Percentiles rank a stretch among this genome's conserved stretches.
Conservation (phyloP, 1,284 basidiomycete genomes). For the Irpex rosettiformis region DNA sequence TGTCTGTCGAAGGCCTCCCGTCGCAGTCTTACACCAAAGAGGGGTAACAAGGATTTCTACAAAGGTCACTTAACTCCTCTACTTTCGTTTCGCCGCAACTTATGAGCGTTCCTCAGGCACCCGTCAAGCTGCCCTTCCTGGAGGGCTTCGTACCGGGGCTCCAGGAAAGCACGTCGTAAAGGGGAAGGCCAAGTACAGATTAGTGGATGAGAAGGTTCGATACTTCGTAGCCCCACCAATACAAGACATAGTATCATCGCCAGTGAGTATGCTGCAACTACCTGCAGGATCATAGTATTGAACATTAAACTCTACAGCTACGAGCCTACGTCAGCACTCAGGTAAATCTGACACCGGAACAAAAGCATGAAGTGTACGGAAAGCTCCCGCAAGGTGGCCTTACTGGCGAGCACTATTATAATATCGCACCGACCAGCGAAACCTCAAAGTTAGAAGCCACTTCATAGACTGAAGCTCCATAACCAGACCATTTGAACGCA, state of each 20-base stretch:
- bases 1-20: constrained; percentile 78
- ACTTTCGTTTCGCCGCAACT: neutral
- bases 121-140: constrained; percentile 76
- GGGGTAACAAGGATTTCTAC: constrained; percentile 91
- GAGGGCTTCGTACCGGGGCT: constrained; percentile 83
- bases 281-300: neutral
- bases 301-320: constrained; percentile 22
- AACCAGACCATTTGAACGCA: neutral
- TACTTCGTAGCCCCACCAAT: constrained; percentile 80
- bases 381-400: constrained; percentile 34
- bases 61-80: constrained; percentile 56
- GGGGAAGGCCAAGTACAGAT: constrained; percentile 74
- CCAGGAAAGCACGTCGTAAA: constrained; percentile 78
- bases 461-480: neutral
- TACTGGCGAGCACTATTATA: constrained; percentile 26
- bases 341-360: constrained; percentile 23
- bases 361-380: constrained; percentile 32
- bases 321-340: constrained; percentile 32
- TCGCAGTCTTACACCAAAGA: constrained; percentile 75
- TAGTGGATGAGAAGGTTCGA: constrained; percentile 79
- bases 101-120: constrained; percentile 50
- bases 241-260: constrained; percentile 56
- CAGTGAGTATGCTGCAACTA: constrained; percentile 42
- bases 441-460: neutral
- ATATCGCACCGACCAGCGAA: constrained; percentile 21